Evolutionary conservation across 768 basidiomycete species (phyloP).

Genomic region (Tricholoma sp.): DNA sequence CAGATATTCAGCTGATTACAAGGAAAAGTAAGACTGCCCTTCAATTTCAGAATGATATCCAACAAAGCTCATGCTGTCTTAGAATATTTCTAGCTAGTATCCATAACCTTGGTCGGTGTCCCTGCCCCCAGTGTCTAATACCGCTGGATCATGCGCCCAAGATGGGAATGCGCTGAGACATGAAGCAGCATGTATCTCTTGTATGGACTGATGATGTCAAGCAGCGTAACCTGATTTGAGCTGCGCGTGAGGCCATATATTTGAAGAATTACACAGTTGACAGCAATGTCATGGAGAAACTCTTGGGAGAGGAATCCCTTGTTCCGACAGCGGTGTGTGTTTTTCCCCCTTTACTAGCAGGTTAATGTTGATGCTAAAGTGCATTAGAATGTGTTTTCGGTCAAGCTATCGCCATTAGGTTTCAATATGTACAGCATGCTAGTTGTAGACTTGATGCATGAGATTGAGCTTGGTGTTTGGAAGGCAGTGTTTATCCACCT

Average conservation of each 20-base stretch:
- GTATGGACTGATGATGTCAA: too few relatives aligned
- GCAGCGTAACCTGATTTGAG: too few relatives aligned
- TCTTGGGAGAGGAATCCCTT: not conserved
- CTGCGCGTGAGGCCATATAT: slow-evolving; percentile 22
- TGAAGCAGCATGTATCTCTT: too few relatives aligned
- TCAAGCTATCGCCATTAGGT: slow-evolving; percentile 1
- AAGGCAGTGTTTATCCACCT: slow-evolving; percentile 23
- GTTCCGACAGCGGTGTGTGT: not conserved
- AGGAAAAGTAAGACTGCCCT: not conserved
- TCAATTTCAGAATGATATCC: too few relatives aligned
- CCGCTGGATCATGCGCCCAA: too few relatives aligned
- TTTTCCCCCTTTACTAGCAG: not conserved
- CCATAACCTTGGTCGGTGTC: too few relatives aligned
- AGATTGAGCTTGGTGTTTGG: slow-evolving; percentile 34
- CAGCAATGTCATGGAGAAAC: slow-evolving; percentile 1
- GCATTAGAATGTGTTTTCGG: not conserved
- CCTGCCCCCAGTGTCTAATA: too few relatives aligned
- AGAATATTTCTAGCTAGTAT: too few relatives aligned
- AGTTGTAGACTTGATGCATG: slow-evolving; percentile 32
- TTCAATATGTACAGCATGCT: slow-evolving; percentile 23
- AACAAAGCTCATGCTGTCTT: too few relatives aligned
- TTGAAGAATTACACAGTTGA: slow-evolving; percentile 18
- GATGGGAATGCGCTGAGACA: too few relatives aligned
- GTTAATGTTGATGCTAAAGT: not conserved
- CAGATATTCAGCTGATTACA: too few relatives aligned